phyloP scores from a whole-genome alignment of 2,329 filamentous ascomycete species.

The Colletotrichum coccodes region DNA sequence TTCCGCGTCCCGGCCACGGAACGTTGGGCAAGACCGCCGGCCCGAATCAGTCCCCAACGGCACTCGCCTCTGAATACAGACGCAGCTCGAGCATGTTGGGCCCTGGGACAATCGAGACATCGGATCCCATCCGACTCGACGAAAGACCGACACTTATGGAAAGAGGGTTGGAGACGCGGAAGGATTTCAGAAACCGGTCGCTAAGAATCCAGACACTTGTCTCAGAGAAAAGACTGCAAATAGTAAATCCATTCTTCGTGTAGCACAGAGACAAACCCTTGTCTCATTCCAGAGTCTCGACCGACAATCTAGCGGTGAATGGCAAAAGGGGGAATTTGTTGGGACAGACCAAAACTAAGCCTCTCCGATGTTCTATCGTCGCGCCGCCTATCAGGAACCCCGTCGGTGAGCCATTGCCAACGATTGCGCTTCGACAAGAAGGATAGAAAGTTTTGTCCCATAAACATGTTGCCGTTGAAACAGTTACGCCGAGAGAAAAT shows the following conservation, averaged over 20 bases:
- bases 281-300: conserved; percentile 12
- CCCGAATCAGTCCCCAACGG: background rate
- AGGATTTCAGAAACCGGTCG: background rate
- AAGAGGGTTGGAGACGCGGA: background rate
- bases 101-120: background rate
- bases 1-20: background rate
- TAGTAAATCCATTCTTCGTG: background rate
- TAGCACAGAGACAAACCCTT: background rate
- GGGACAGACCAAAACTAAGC: background rate
- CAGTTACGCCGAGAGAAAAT: background rate
- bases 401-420: background rate
- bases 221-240: background rate
- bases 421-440: background rate
- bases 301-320: conserved; percentile 28
- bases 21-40: background rate
- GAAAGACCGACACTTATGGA: background rate
- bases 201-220: background rate
- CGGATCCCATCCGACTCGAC: background rate
- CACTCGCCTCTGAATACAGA: background rate
- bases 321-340: conserved; percentile 19
- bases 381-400: background rate
- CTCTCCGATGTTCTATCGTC: background rate
- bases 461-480: background rate
- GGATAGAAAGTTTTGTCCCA: background rate
- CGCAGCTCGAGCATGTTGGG: background rate